These are phyloP conservation scores for Erodium texanum DNA, from an alignment of 441 rosid genomes.

Conservation along the genomic window DNA sequence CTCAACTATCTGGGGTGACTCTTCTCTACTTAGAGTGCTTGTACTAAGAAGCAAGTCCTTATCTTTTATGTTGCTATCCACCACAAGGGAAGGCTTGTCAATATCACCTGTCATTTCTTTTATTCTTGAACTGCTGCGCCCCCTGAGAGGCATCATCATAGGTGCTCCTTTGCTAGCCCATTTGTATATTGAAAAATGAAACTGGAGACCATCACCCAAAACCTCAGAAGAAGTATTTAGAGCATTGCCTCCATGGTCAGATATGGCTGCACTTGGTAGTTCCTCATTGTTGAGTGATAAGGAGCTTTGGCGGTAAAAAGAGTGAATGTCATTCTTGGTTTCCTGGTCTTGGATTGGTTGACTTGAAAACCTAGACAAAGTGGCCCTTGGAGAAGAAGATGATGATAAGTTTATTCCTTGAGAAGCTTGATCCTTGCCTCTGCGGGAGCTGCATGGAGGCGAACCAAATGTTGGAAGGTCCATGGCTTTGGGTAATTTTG, in stretches of 20 bases:
- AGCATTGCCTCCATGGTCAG: conserved; percentile 25
- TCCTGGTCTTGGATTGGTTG: conserved; percentile 26
- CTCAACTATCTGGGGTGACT: conserved; percentile 16
- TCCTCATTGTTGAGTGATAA: conserved; percentile 24
- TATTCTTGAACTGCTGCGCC: conserved; percentile 30
- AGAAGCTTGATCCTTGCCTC: conserved; percentile 32
- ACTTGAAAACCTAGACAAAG: conserved; percentile 45
- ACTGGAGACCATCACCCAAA: conserved; percentile 26
- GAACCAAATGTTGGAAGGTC: conserved; percentile 63
- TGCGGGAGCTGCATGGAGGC: conserved; percentile 25
- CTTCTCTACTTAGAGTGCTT: conserved; percentile 14
- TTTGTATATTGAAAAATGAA: conserved; percentile 90
- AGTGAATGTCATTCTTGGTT: conserved; percentile 18
- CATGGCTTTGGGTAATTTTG: conserved; percentile 40
- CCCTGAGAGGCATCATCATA: conserved; percentile 34
- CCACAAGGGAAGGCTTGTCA: conserved; percentile 15
- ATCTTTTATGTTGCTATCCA: conserved; percentile 18
- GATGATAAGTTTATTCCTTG: conserved; percentile 24
- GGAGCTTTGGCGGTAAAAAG: conserved; percentile 27
- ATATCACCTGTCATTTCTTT: conserved; percentile 28
- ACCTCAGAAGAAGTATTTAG: conserved; percentile 22
- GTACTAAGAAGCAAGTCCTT: conserved; percentile 11
- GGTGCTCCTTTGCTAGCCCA: conserved; percentile 84
- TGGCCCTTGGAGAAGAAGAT: conserved; percentile 25
- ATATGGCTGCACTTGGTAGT: conserved; percentile 15